Evolutionary conservation across 768 basidiomycete genomes (phyloP), one percentile per base, ranked within the genome.

Genomic region (Rhizopogon vulgaris): DNA sequence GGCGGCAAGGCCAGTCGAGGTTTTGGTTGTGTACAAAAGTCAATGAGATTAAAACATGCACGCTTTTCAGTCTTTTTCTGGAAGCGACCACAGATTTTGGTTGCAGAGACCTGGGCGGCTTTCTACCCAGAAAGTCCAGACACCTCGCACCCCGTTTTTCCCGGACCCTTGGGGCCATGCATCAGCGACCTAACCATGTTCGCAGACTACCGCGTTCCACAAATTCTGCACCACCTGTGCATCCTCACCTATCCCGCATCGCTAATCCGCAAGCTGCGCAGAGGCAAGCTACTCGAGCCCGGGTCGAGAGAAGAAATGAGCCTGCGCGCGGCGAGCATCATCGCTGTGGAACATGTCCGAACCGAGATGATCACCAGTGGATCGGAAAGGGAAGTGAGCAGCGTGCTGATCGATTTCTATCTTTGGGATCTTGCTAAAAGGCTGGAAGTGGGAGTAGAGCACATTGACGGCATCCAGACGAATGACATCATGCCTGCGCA

Each of bases 71-170:
- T 94, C 7, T 83, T 69, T 67, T 76, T 94, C 51, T 93, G 91
- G 88, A 95, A 95, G 64, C 83, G 92, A 32, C 84, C 91, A 1
- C 92, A 95, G 58, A 95, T 95, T 52, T 77, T 94, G 37, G 85
- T 94, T 30, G 92, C 92, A 1, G 92, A 95, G 63, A 84, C 82
- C 0, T 94, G 90, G 92, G 92, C 93, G 2, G 91, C 92, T 2
- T 93, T 94, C 73, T 88, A 86, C 65, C 90, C 90, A 1, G 61
- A 70, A 3, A 66, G 73, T 2, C 53, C 56, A 70, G 10, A 58
- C 69, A 52, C 64, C 6, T 59, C 72, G 0, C 91, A 94, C 64
- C 91, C 90, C 3, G 70, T 93, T 39, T 90, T 94, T 69, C 85
- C 86, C 3, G 71, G 76, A 14, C 48, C 59, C 6, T 63, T 63